Base-by-base conservation (phyloP, 1,139 yeast genomes). In the Entelexis paramagnoliae region DNA sequence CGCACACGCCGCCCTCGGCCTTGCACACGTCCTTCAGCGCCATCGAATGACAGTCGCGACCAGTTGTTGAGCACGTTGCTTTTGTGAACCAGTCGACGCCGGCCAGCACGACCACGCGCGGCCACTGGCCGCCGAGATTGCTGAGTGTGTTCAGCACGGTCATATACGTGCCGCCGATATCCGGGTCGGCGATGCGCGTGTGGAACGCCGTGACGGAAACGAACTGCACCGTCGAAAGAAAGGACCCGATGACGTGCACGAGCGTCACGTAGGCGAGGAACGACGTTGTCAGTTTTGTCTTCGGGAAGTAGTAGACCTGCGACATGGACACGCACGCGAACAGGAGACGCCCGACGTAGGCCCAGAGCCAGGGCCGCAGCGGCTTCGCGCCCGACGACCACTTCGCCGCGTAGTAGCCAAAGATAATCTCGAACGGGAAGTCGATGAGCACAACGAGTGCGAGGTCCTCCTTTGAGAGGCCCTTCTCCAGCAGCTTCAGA, bases 71-170 rank as follows among this genome's bases (percentile, higher is more conserved):
- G 68, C 97, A 89, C 32, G 72, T 65, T 1, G 88, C 78, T 3
- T 68, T 61, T 0, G 96, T 85, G 58, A 88, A 77, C 59, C 74
- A 76, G 66, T 89, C 97, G 54, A 93, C 91, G 65, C 88, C 73
- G 56, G 74, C 78, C 61, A 88, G 75, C 6, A 89, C 81, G 46
- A 91, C 72, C 26, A 87, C 71, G 54, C 89, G 75, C 0, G 99
- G 98, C 98, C 98, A 93, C 28, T 94, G 93, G 5, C 98, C 99
- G 34, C 99, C 99, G 53, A 89, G 75, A 64, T 91, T 91, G 35
- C 94, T 81, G 49, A 91, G 72, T 0, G 99, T 91, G 67, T 93
- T 93, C 53, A 91, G 72, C 0, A 95, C 82, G 0, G 98, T 91
- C 97, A 93, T 91, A 66, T 91, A 91, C 0, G 99, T 93, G 1